Evolutionary conservation across 208 protist genomes (phyloP).

Genomic region (Leishmania amazonensis): DNA sequence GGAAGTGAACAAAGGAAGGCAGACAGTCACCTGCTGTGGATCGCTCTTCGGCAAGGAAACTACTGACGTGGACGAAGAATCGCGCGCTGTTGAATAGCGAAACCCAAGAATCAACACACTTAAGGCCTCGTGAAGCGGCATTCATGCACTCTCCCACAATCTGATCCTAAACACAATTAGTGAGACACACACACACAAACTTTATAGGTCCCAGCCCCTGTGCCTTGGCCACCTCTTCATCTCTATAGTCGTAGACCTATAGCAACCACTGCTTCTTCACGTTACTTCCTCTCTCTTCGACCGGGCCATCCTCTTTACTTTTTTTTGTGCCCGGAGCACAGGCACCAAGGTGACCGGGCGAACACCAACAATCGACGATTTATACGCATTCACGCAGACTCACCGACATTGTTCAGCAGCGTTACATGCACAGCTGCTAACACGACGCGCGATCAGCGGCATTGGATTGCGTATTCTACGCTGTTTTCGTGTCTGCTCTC

Average conservation of each 20-base stretch:
- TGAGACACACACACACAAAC: neutral
- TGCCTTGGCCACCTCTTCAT: neutral
- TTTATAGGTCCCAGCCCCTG: neutral
- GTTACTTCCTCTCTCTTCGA: neutral
- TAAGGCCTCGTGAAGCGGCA: neutral
- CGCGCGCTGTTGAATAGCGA: neutral
- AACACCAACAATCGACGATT: neutral
- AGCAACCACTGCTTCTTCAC: neutral
- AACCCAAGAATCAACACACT: neutral
- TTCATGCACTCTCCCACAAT: neutral
- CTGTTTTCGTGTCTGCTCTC: neutral
- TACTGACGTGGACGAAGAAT: neutral
- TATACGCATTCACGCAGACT: neutral
- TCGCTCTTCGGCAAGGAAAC: neutral
- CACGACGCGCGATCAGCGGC: neutral
- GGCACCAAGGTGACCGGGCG: neutral
- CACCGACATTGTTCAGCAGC: no score
- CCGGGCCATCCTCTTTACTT: neutral
- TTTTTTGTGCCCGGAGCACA: neutral
- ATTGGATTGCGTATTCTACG: neutral
- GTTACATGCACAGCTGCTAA: no score
- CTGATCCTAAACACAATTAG: neutral
- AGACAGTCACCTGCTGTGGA: neutral
- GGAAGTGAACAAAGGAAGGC: neutral
- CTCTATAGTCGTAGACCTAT: neutral